Percentiles rank a stretch among this genome's conserved stretches.
Evolutionary conservation across 352 stramenopile genomes (phyloP).

Genomic region (Pythium coloratum): DNA sequence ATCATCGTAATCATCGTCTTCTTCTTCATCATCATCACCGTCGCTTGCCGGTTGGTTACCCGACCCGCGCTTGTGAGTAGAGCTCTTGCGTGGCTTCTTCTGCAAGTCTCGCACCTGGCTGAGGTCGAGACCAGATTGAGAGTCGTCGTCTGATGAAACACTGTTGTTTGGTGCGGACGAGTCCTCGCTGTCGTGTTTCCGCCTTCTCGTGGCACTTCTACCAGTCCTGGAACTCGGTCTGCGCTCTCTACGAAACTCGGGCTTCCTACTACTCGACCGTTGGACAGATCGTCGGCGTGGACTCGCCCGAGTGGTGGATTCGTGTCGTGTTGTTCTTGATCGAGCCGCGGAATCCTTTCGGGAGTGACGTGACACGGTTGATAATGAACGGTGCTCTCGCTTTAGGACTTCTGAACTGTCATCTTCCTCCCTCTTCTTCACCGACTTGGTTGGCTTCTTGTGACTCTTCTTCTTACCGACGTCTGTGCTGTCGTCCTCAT

Average conservation of each 20-base stretch:
- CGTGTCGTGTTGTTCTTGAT: neutral
- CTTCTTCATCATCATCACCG: neutral
- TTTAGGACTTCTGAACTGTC: neutral
- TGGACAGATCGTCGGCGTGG: neutral
- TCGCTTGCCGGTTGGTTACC: neutral
- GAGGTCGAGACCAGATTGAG: constrained; percentile 18
- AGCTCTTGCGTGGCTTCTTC: neutral
- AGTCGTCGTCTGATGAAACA: neutral
- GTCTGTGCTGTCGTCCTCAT: neutral
- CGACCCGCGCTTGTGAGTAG: neutral
- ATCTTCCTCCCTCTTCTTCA: constrained; percentile 6
- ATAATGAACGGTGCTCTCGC: constrained; percentile 1
- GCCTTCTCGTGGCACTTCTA: neutral
- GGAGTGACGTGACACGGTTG: neutral
- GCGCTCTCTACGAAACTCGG: neutral
- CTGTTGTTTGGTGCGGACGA: neutral
- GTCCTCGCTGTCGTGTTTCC: neutral
- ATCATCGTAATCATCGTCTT: constrained; percentile 13
- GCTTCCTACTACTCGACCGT: neutral
- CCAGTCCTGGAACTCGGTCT: neutral
- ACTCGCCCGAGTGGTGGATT: neutral
- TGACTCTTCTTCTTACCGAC: neutral
- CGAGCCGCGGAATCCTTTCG: neutral
- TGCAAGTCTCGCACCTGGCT: constrained; percentile 14
- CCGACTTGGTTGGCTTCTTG: neutral